Percentiles rank a stretch among this genome's conserved stretches.
phyloP scores from a whole-genome alignment of 1,139 yeast genomes.

The Suhomyces panamericanus region DNA sequence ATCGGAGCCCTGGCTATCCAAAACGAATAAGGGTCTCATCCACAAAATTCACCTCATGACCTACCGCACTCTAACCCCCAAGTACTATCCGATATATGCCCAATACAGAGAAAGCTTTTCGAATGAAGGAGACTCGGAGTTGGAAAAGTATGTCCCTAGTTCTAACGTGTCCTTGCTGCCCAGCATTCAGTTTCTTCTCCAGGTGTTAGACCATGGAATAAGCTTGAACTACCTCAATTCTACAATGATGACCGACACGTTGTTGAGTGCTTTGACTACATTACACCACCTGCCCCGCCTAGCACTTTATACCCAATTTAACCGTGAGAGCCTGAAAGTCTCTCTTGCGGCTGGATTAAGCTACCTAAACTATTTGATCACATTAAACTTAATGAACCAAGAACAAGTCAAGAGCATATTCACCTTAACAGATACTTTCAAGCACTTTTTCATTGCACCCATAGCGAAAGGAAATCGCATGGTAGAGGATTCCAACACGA shows the following conservation, averaged over 20 bases:
- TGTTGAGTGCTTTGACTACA: neutral
- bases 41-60: neutral
- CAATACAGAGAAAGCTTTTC: neutral
- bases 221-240: slow-evolving; percentile 13
- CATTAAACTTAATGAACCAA: slow-evolving; percentile 17
- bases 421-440: slow-evolving; percentile 17
- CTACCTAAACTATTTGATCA: slow-evolving; percentile 22
- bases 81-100: neutral
- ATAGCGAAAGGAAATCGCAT: slow-evolving; percentile 24
- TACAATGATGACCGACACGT: slow-evolving; percentile 11
- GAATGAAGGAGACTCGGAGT: neutral
- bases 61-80: slow-evolving; percentile 3
- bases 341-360: slow-evolving; percentile 23
- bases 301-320: slow-evolving; percentile 23
- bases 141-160: neutral
- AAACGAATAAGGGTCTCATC: neutral
- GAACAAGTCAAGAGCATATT: slow-evolving; percentile 13
- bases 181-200: slow-evolving; percentile 21
- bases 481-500: slow-evolving; percentile 10
- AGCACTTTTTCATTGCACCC: slow-evolving; percentile 29
- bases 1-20: neutral
- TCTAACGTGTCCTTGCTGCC: neutral
- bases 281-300: slow-evolving; percentile 1
- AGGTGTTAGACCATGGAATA: slow-evolving; percentile 29
- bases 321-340: slow-evolving; percentile 24